Evolutionary conservation across 2,329 filamentous ascomycete genomes (phyloP).

Genomic region (Stagonosporopsis rhizophila): DNA sequence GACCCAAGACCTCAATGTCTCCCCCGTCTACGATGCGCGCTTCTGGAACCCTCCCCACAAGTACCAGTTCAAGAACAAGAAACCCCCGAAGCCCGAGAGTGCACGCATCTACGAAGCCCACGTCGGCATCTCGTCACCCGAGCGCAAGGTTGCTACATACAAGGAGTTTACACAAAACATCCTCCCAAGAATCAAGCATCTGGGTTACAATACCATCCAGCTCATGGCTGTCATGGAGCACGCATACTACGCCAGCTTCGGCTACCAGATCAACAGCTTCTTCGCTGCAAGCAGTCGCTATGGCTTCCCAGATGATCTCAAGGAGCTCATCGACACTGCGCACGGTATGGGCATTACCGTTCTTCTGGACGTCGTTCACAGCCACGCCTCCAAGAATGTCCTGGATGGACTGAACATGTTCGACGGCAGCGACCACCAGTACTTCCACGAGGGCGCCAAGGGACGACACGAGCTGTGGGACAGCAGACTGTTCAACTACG

Average conservation of each 20-base stretch:
- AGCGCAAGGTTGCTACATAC: constrained; percentile 88
- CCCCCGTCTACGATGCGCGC: constrained; percentile 89
- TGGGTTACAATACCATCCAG: constrained; percentile 98
- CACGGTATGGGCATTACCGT: constrained; percentile 91
- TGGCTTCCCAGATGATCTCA: constrained; percentile 90
- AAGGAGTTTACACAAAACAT: constrained; percentile 96
- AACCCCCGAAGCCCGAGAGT: constrained; percentile 83
- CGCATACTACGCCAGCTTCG: constrained; percentile 98
- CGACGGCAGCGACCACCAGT: constrained; percentile 91
- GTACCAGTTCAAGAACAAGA: constrained; percentile 84
- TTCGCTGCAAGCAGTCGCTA: constrained; percentile 97
- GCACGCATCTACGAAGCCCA: constrained; percentile 98
- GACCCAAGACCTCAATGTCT: constrained; percentile 88
- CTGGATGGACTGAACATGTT: constrained; percentile 95
- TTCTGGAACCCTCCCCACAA: constrained; percentile 95
- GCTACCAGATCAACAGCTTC: constrained; percentile 98
- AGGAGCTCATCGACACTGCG: constrained; percentile 94
- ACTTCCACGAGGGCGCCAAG: constrained; percentile 88
- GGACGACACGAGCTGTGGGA: constrained; percentile 95
- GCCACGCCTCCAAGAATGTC: constrained; percentile 97
- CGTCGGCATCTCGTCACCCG: constrained; percentile 93
- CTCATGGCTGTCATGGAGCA: constrained; percentile 99
- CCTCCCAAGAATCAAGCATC: constrained; percentile 84
- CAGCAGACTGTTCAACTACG: constrained; percentile 96
- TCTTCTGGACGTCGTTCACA: constrained; percentile 94